A percentile compares a stretch with the other conserved stretches of the same genome.
phyloP scores from a whole-genome alignment of 441 rosid genomes.

The Arabidopsis hybrid region DNA sequence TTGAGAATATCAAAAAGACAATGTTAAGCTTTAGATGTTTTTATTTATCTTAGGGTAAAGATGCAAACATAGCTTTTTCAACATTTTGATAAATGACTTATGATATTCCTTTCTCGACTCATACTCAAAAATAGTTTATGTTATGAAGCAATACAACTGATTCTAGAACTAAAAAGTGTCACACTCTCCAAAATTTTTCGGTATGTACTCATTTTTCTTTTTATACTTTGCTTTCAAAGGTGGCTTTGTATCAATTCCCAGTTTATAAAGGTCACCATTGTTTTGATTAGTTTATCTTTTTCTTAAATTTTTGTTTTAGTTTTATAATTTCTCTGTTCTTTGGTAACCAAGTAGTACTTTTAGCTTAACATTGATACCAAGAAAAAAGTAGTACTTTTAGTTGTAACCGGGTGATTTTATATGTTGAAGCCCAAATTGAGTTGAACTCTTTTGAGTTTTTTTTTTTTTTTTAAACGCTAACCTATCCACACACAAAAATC shows the following conservation, averaged over 20 bases:
- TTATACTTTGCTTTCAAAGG: slow-evolving; percentile 41
- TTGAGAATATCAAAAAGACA: slow-evolving; percentile 9
- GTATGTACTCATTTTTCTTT: slow-evolving; percentile 28
- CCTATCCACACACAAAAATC: slow-evolving; percentile 1
- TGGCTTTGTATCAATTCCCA: slow-evolving; percentile 40
- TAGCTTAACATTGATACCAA: no score
- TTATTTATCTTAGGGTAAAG: background rate
- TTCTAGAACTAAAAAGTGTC: slow-evolving; percentile 21
- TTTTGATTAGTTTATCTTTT: slow-evolving; percentile 4
- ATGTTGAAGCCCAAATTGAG: background rate
- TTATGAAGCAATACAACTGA: background rate
- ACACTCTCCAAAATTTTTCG: slow-evolving; percentile 5
- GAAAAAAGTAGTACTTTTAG: background rate
- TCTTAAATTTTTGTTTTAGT: background rate
- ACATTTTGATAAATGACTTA: background rate
- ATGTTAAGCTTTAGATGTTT: slow-evolving; percentile 7
- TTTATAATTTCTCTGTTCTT: background rate
- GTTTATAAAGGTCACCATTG: background rate
- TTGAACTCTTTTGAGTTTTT: background rate
- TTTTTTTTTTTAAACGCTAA: no score
- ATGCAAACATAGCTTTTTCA: slow-evolving; percentile 10
- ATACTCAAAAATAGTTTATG: slow-evolving; percentile 25
- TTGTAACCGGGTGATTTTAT: background rate
- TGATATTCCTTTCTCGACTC: slow-evolving; percentile 40
- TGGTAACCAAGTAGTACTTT: background rate